A percentile compares a stretch with the other conserved stretches of the same genome.
Evolutionary conservation across 1,284 basidiomycete genomes (phyloP).

Genomic region (Pterulicium gracile): DNA sequence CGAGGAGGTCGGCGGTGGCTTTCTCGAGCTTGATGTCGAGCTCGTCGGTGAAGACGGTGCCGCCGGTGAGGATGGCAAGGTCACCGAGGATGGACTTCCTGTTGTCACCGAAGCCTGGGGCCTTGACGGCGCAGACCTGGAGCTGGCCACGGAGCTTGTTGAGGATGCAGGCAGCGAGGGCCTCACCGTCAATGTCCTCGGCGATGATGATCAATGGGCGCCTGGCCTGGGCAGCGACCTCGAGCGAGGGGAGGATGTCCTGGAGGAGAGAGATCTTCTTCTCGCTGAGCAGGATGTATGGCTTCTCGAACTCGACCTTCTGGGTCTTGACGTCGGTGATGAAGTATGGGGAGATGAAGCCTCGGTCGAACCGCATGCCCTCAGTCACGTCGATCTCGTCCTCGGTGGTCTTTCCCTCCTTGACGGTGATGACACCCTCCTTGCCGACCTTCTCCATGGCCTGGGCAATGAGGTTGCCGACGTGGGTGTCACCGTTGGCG

Average conservation of each 20-base stretch:
- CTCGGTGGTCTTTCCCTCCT: slow-evolving; percentile 95
- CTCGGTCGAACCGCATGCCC: slow-evolving; percentile 99
- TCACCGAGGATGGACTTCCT: slow-evolving; percentile 97
- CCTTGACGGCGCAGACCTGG: slow-evolving; percentile 89
- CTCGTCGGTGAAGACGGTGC: slow-evolving; percentile 97
- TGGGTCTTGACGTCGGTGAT: slow-evolving; percentile 98
- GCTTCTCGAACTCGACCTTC: slow-evolving; percentile 97
- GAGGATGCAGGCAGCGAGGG: slow-evolving; percentile 92
- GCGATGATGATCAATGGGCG: slow-evolving; percentile 94
- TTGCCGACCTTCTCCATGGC: slow-evolving; percentile 99
- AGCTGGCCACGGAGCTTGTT: slow-evolving; percentile 99
- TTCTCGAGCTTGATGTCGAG: slow-evolving; percentile 97
- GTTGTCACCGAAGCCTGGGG: slow-evolving; percentile 98
- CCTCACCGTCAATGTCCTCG: slow-evolving; percentile 96
- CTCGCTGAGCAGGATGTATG: slow-evolving; percentile 86
- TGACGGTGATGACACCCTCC: slow-evolving; percentile 99
- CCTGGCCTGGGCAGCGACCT: slow-evolving; percentile 84
- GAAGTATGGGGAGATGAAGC: slow-evolving; percentile 98
- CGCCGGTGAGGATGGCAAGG: slow-evolving; percentile 93
- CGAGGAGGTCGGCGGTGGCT: slow-evolving; percentile 83
- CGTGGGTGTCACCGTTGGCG: slow-evolving; percentile 91
- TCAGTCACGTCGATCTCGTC: slow-evolving; percentile 99
- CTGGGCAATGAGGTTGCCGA: slow-evolving; percentile 95
- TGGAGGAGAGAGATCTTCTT: slow-evolving; percentile 97
- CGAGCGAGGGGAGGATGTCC: slow-evolving; percentile 92